Percentiles rank a stretch among this genome's conserved stretches.
Conservation (phyloP, 1,284 basidiomycete genomes). For the Tilletia indica region DNA sequence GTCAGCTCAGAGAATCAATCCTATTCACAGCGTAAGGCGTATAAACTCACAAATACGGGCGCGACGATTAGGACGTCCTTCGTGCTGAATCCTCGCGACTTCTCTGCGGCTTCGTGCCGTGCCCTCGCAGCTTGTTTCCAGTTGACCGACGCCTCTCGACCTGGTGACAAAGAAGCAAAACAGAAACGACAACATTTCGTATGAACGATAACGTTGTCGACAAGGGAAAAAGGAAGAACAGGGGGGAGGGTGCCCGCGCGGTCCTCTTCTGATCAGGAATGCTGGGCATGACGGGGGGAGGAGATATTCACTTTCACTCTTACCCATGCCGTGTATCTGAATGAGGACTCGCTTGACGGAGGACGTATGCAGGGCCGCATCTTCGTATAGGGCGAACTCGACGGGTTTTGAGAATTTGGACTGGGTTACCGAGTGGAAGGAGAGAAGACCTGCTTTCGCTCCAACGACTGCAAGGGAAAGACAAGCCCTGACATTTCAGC, state of each 20-base stretch:
- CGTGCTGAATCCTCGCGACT: not conserved
- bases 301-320: not conserved
- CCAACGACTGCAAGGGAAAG: not conserved
- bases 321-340: slow-evolving; percentile 22
- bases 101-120: not conserved
- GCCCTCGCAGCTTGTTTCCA: slow-evolving; percentile 17
- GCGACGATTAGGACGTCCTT: slow-evolving; percentile 18
- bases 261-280: too few species aligned
- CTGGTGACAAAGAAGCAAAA: slow-evolving; percentile 11
- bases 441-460: not conserved
- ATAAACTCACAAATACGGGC: slow-evolving; percentile 24
- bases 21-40: not conserved
- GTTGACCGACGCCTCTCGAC: slow-evolving; percentile 16
- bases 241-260: too few species aligned
- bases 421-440: slow-evolving; percentile 8
- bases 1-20: not conserved
- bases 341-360: slow-evolving; percentile 20
- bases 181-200: too few species aligned
- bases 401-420: not conserved
- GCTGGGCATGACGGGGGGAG: not conserved
- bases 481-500: not conserved
- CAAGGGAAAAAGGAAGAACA: not conserved
- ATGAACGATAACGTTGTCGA: not conserved
- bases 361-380: not conserved
- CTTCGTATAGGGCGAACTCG: slow-evolving; percentile 11